Conservation (phyloP, 2,329 filamentous ascomycete genomes). For the Colletotrichum sp. region DNA sequence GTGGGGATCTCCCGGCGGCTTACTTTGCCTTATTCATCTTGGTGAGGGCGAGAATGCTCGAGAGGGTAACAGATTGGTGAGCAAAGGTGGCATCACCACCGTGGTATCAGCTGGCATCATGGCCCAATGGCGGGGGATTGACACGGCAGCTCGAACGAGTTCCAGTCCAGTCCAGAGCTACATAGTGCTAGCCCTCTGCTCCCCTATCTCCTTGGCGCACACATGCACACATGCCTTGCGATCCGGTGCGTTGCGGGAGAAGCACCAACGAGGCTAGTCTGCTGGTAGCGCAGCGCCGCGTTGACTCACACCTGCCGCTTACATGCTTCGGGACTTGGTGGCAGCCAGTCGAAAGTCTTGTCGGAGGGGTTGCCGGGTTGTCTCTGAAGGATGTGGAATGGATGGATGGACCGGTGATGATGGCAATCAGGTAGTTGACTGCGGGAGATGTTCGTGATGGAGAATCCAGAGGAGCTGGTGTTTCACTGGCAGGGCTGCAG, state of each 20-base stretch:
- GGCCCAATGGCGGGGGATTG: background rate
- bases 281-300: conserved; percentile 1
- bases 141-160: background rate
- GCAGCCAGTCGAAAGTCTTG: background rate
- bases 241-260: background rate
- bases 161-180: background rate
- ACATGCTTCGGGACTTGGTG: background rate
- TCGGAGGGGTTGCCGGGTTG: background rate
- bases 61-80: background rate
- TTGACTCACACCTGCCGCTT: conserved; percentile 11
- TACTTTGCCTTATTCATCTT: background rate
- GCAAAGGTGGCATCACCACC: background rate
- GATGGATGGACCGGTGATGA: background rate
- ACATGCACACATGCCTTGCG: background rate
- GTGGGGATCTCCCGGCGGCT: background rate
- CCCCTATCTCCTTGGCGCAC: background rate
- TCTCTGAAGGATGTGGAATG: conserved; percentile 4
- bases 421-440: background rate
- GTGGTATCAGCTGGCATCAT: background rate
- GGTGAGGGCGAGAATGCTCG: background rate
- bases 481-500: background rate
- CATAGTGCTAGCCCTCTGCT: background rate
- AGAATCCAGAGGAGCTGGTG: background rate
- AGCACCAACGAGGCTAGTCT: background rate
- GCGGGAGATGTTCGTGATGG: background rate